phyloP scores from a whole-genome alignment of 2,329 filamentous ascomycete species.

The Monosporascus sp. region DNA sequence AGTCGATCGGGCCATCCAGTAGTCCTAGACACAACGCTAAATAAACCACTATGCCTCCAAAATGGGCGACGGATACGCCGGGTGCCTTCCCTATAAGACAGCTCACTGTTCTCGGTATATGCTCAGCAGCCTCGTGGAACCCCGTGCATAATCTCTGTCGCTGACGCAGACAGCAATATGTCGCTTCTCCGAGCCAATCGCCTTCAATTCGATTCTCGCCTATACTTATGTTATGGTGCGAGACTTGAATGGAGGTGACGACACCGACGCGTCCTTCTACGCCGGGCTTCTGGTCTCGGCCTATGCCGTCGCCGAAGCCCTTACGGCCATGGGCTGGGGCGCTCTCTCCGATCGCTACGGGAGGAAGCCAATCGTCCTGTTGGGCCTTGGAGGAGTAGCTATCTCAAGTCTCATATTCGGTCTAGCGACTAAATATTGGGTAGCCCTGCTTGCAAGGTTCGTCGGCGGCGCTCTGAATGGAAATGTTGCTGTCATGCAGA shows the following conservation, averaged over 20 bases:
- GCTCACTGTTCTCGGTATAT: conserved; percentile 35
- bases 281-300: conserved; percentile 42
- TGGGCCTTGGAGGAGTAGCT: conserved; percentile 31
- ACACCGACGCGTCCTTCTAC: conserved; percentile 40
- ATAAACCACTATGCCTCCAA: neutral
- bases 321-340: conserved; percentile 38
- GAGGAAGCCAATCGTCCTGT: conserved; percentile 30
- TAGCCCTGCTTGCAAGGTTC: conserved; percentile 35
- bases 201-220: conserved; percentile 40
- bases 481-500: conserved; percentile 36
- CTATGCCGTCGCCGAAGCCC: conserved; percentile 37
- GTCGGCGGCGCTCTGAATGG: conserved; percentile 35
- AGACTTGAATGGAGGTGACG: conserved; percentile 32
- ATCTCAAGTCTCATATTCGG: conserved; percentile 38
- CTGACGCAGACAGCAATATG: conserved; percentile 32
- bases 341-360: conserved; percentile 35
- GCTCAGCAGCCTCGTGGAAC: neutral
- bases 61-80: neutral
- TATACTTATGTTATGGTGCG: conserved; percentile 39
- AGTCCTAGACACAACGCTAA: too few species aligned
- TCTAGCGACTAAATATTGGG: conserved; percentile 35
- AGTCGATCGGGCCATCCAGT: neutral
- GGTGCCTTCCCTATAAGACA: conserved; percentile 38
- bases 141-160: neutral
- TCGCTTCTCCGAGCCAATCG: conserved; percentile 40